Percentiles rank a stretch among this genome's conserved stretches.
Evolutionary conservation across 805 yeast species (phyloP).

Genomic region (Kodamaea neixiangensis): DNA sequence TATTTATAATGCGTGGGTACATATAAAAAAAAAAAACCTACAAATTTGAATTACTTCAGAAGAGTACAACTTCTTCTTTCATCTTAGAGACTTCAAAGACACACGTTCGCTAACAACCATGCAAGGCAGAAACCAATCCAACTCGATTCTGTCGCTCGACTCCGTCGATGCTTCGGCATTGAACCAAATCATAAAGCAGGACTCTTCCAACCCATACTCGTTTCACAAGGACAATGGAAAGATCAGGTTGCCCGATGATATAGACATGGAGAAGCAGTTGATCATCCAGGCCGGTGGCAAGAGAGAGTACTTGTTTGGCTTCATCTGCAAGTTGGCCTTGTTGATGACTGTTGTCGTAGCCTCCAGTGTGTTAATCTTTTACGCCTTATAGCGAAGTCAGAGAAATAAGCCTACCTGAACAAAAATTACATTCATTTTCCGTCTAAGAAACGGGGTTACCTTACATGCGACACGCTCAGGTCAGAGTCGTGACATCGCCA

Average conservation of each 20-base stretch:
- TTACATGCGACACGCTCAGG: no score
- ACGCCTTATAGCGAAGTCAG: conserved; percentile 28
- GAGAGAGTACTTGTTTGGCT: conserved; percentile 33
- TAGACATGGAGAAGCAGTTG: conserved; percentile 40
- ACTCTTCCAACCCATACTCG: conserved; percentile 8
- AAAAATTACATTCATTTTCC: not conserved
- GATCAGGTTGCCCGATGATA: conserved; percentile 28
- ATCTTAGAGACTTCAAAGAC: not conserved
- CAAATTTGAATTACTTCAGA: not conserved
- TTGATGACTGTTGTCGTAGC: conserved; percentile 33
- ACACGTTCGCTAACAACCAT: conserved; percentile 5
- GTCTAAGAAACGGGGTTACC: no score
- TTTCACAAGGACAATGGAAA: conserved; percentile 17
- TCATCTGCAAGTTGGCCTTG: conserved; percentile 31
- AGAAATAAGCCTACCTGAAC: not conserved
- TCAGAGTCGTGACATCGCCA: no score
- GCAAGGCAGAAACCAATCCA: conserved; percentile 23
- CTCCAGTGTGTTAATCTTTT: conserved; percentile 36
- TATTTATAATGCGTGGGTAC: not conserved
- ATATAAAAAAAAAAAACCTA: not conserved
- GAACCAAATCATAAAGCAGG: conserved; percentile 15
- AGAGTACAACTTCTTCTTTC: not conserved
- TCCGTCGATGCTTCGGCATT: conserved; percentile 17
- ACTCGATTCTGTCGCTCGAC: conserved; percentile 25
- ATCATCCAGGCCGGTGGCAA: conserved; percentile 41